Percentiles rank a stretch among this genome's conserved stretches.
These are phyloP conservation scores for Aspergillus sclerotioniger DNA, from an alignment of 495 filamentous ascomycete species.

Conservation along the genomic window DNA sequence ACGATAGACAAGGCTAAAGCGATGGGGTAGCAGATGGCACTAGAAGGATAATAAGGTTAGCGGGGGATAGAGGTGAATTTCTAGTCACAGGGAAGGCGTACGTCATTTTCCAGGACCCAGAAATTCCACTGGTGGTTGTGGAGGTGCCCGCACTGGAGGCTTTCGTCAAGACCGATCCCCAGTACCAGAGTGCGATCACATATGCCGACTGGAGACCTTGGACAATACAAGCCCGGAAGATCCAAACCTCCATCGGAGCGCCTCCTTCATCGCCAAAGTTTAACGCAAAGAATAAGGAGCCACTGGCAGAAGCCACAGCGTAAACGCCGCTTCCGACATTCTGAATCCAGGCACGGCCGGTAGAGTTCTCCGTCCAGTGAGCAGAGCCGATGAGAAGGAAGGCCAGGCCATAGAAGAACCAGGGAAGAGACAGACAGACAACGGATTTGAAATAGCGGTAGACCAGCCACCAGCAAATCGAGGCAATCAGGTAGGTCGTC, in stretches of 20 bases:
- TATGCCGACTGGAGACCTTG: conserved; percentile 49
- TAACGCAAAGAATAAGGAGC: conserved; percentile 49
- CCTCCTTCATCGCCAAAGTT: conserved; percentile 53
- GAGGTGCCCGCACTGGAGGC: conserved; percentile 29
- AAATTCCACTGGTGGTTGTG: conserved; percentile 28
- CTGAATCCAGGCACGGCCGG: conserved; percentile 47
- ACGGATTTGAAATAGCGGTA: conserved; percentile 61
- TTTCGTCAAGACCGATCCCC: conserved; percentile 43
- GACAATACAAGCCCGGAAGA: conserved; percentile 50
- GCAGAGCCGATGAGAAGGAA: conserved; percentile 65
- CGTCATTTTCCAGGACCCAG: conserved; percentile 48
- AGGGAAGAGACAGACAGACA: conserved; percentile 56
- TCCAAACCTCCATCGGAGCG: conserved; percentile 46
- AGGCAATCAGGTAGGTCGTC: conserved; percentile 58
- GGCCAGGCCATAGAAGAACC: conserved; percentile 62
- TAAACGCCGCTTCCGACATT: conserved; percentile 47
- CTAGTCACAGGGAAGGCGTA: conserved; percentile 15
- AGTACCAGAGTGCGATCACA: conserved; percentile 51
- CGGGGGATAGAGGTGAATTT: conserved; percentile 4
- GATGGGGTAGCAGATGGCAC: conserved; percentile 42
- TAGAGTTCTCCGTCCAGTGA: conserved; percentile 46
- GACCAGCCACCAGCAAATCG: conserved; percentile 61
- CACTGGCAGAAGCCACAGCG: conserved; percentile 45
- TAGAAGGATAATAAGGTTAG: conserved; percentile 13
- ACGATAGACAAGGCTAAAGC: conserved; percentile 38